Evolutionary conservation across 2,329 filamentous ascomycete genomes (phyloP).

Genomic region (Phialophora verrucosa): DNA sequence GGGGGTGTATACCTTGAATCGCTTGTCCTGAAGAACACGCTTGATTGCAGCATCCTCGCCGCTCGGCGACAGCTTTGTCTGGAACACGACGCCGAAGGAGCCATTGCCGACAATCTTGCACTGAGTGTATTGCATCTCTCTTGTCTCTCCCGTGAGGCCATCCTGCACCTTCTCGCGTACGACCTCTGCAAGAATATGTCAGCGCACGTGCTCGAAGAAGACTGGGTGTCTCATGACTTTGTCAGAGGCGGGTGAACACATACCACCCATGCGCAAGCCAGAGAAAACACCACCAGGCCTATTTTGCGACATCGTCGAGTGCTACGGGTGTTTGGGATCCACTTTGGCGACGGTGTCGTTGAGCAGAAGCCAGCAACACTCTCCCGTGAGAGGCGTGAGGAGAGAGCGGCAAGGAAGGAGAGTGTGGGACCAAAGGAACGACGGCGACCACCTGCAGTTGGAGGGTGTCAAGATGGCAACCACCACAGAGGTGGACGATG

Average conservation of each 20-base stretch:
- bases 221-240: constrained; percentile 19
- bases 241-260: constrained; percentile 52
- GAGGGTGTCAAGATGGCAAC: constrained; percentile 18
- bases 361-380: constrained; percentile 19
- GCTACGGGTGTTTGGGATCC: constrained; percentile 40
- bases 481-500: constrained; percentile 26
- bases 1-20: constrained; percentile 80
- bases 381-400: constrained; percentile 28
- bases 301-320: constrained; percentile 78
- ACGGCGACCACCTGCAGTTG: constrained; percentile 19
- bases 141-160: constrained; percentile 93
- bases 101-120: constrained; percentile 99
- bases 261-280: constrained; percentile 95
- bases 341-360: constrained; percentile 36
- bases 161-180: constrained; percentile 99
- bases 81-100: constrained; percentile 97
- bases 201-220: constrained; percentile 37
- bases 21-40: constrained; percentile 97
- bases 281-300: constrained; percentile 82
- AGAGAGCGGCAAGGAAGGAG: constrained; percentile 22
- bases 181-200: constrained; percentile 69
- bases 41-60: constrained; percentile 99
- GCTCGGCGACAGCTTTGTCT: constrained; percentile 97
- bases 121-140: constrained; percentile 97
- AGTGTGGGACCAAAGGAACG: constrained; percentile 24